phyloP scores from a whole-genome alignment of 2,329 filamentous ascomycete species.

The Fusarium napiforme region DNA sequence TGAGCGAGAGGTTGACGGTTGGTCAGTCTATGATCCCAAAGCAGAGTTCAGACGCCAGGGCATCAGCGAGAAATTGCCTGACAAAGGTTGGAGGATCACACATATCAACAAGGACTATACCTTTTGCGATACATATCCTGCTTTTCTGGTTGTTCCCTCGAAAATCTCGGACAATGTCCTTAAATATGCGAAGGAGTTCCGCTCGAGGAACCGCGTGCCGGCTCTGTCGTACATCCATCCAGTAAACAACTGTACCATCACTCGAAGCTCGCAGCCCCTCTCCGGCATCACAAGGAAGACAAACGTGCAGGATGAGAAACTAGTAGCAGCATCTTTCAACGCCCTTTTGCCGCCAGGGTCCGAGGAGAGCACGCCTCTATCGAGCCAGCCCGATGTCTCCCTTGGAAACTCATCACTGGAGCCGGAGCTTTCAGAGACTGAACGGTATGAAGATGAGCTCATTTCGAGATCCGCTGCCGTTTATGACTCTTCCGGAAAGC shows the following conservation, averaged over 20 bases:
- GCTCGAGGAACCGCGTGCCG: slow-evolving; percentile 89
- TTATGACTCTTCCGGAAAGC: slow-evolving; percentile 68
- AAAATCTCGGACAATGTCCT: slow-evolving; percentile 96
- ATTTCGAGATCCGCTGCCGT: slow-evolving; percentile 56
- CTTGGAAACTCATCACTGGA: slow-evolving; percentile 50
- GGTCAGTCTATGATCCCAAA: slow-evolving; percentile 85
- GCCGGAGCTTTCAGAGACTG: slow-evolving; percentile 68
- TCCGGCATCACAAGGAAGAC: slow-evolving; percentile 88
- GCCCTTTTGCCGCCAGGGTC: slow-evolving; percentile 49
- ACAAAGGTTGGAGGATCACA: slow-evolving; percentile 89
- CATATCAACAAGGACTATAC: slow-evolving; percentile 89
- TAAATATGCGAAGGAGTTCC: slow-evolving; percentile 90
- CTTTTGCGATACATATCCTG: slow-evolving; percentile 94
- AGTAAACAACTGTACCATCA: slow-evolving; percentile 96
- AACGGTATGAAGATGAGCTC: slow-evolving; percentile 76
- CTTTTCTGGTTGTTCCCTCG: slow-evolving; percentile 83
- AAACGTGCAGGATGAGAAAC: slow-evolving; percentile 94
- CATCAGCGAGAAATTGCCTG: slow-evolving; percentile 80
- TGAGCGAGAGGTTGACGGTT: slow-evolving; percentile 81
- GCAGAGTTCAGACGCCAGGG: slow-evolving; percentile 90
- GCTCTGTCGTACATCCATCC: slow-evolving; percentile 94
- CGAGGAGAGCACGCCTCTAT: slow-evolving; percentile 49
- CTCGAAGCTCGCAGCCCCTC: slow-evolving; percentile 90
- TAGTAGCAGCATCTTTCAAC: slow-evolving; percentile 90
- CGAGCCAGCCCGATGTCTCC: slow-evolving; percentile 63